Evolutionary conservation across 1,284 basidiomycete species (phyloP).

Genomic region (Pseudozyma sp.): DNA sequence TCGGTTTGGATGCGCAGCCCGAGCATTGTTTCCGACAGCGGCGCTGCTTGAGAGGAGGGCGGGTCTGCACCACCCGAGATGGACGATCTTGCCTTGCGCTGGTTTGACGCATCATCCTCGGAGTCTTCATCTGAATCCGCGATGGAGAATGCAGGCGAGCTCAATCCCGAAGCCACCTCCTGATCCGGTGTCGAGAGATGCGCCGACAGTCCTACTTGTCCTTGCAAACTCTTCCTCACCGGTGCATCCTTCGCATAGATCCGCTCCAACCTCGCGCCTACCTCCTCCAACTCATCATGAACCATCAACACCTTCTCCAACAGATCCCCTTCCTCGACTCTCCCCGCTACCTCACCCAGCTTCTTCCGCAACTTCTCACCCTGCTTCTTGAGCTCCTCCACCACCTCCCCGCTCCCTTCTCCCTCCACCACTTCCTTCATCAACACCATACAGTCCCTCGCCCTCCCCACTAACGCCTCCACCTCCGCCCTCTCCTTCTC

Average conservation of each 20-base stretch:
- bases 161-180: slow-evolving; percentile 36
- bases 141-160: slow-evolving; percentile 58
- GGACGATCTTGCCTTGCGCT: neutral
- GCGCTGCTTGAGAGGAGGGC: too few relatives aligned
- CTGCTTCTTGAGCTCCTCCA: slow-evolving; percentile 52
- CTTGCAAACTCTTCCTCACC: slow-evolving; percentile 7
- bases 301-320: slow-evolving; percentile 37
- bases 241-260: slow-evolving; percentile 38
- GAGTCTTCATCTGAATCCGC: slow-evolving; percentile 57
- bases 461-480: slow-evolving; percentile 28
- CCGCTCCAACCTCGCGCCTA: slow-evolving; percentile 37
- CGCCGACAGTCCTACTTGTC: neutral
- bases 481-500: slow-evolving; percentile 25
- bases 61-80: neutral
- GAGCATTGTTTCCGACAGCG: slow-evolving; percentile 8
- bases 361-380: slow-evolving; percentile 29
- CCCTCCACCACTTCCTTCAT: slow-evolving; percentile 46
- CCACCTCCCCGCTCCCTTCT: slow-evolving; percentile 54
- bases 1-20: slow-evolving; percentile 23
- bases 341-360: slow-evolving; percentile 34
- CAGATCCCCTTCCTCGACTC: slow-evolving; percentile 30
- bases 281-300: slow-evolving; percentile 54
- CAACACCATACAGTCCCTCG: slow-evolving; percentile 46
- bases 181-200: slow-evolving; percentile 29
- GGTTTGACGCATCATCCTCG: slow-evolving; percentile 1